Evolutionary conservation across 1,284 basidiomycete genomes (phyloP).

Genomic region (Chalciporus piperatoides): DNA sequence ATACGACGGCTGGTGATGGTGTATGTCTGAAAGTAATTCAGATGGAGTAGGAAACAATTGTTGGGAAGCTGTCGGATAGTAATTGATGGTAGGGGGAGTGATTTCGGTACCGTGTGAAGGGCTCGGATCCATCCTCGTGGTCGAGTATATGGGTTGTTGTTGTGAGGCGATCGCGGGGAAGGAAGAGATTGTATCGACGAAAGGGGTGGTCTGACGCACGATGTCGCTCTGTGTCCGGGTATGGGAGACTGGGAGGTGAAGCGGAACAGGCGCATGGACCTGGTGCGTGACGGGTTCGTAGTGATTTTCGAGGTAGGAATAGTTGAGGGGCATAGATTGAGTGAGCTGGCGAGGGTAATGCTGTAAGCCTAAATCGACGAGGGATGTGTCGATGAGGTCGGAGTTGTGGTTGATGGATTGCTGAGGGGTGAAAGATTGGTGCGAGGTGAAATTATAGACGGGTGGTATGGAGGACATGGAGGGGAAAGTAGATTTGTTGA

Average conservation of each 20-base stretch:
- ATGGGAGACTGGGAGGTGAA: slow-evolving; percentile 22
- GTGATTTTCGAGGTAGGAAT: slow-evolving; percentile 13
- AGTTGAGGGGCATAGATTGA: slow-evolving; percentile 8
- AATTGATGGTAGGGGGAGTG: slow-evolving; percentile 14
- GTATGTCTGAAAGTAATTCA: slow-evolving; percentile 52
- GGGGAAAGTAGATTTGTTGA: neutral
- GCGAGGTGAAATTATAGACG: slow-evolving; percentile 9
- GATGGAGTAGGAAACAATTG: slow-evolving; percentile 60
- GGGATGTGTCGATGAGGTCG: slow-evolving; percentile 12
- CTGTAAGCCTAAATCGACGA: slow-evolving; percentile 3
- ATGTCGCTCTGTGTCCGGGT: slow-evolving; percentile 12
- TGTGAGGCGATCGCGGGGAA: slow-evolving; percentile 11
- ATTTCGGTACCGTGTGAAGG: neutral
- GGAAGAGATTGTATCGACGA: slow-evolving; percentile 5
- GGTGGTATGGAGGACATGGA: slow-evolving; percentile 11
- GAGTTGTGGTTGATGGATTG: neutral
- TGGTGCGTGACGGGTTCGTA: slow-evolving; percentile 18
- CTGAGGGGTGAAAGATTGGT: neutral
- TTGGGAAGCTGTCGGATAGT: slow-evolving; percentile 29
- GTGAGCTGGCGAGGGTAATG: neutral
- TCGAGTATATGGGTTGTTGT: slow-evolving; percentile 14
- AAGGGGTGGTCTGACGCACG: neutral
- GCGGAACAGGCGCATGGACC: slow-evolving; percentile 33
- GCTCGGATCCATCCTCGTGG: neutral
- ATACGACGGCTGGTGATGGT: slow-evolving; percentile 13